These are phyloP conservation scores for Syzygium oleosum DNA, from an alignment of 345 rosid genomes.

Conservation along the genomic window DNA sequence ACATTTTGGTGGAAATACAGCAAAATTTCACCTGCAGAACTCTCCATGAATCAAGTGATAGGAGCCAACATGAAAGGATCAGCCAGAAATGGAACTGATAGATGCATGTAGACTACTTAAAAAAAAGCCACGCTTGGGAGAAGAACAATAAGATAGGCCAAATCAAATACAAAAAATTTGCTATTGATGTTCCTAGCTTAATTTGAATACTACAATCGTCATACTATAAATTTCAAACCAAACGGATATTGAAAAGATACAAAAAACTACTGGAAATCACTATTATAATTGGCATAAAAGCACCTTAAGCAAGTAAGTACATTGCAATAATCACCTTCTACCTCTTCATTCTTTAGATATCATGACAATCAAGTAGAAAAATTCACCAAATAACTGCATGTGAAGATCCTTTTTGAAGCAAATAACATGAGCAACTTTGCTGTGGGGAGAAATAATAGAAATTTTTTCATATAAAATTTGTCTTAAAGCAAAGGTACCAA, in stretches of 20 bases:
- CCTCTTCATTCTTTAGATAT: background rate
- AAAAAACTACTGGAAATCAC: background rate
- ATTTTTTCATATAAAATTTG: background rate
- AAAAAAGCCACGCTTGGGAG: background rate
- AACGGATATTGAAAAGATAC: background rate
- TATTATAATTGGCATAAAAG: background rate
- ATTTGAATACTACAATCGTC: background rate
- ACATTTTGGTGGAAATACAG: background rate
- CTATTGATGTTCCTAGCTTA: background rate
- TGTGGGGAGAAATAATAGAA: background rate
- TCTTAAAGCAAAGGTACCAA: constrained; percentile 26
- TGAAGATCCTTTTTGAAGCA: background rate
- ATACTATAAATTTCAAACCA: background rate
- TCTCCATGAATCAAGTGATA: background rate
- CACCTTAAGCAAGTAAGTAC: background rate
- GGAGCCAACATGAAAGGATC: background rate
- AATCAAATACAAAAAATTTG: background rate
- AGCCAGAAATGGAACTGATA: background rate
- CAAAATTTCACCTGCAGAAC: background rate
- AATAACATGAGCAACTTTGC: background rate
- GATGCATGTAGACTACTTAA: background rate
- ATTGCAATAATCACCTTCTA: background rate
- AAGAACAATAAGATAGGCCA: background rate
- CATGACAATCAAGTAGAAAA: background rate
- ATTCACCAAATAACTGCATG: background rate